Base-by-base conservation (phyloP, 2,329 filamentous ascomycete species). In the Aspergillus intermedius region DNA sequence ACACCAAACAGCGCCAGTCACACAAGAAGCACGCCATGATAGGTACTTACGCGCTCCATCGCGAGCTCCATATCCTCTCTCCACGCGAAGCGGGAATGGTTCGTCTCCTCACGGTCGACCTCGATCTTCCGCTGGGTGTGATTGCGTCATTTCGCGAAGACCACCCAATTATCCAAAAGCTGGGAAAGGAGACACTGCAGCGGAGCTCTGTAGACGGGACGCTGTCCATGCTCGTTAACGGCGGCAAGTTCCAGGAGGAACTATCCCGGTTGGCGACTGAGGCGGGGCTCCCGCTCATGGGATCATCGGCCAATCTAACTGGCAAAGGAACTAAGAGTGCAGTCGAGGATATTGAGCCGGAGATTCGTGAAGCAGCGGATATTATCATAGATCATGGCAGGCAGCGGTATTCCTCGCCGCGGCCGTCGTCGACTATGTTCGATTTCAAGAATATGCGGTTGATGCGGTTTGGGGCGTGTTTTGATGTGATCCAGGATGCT, bases 311-410 rank as follows among this genome's bases (percentile, higher is more conserved):
- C 9, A 68, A 68, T 42, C 12, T 68, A 1, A 56, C 63, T 1
- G 62, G 62, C 1, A 53, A 49, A n/a, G 63, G 63, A 5, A 58
- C 58, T 8, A 67, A 66, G 45, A 52, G 37, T 7, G 25, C 47
- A 0, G 53, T 62, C 3, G 61, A 67, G 21, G 60, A 65, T 17
- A 65, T 69, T 22, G 56, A 66, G 48, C 41, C 46, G 2, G 64
- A 67, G 34, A 57, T 68, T 34, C 25, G 45, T 2, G 49, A 47
- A 5, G 55, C 55, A 1, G 65, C 63, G 2, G 58, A 67, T 55
- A 53, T 68, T 3, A 54, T 65, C 5, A 50, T 68, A 10, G 59
- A 69, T 42, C 64, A 68, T 45, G 64, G 66, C 7, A 47, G 55
- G 34, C 54, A 58, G 37, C 56, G 59, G 35, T 65, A 54, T 43